Base-by-base conservation (phyloP, 495 filamentous ascomycete species). In the Aspergillus sclerotioniger region DNA sequence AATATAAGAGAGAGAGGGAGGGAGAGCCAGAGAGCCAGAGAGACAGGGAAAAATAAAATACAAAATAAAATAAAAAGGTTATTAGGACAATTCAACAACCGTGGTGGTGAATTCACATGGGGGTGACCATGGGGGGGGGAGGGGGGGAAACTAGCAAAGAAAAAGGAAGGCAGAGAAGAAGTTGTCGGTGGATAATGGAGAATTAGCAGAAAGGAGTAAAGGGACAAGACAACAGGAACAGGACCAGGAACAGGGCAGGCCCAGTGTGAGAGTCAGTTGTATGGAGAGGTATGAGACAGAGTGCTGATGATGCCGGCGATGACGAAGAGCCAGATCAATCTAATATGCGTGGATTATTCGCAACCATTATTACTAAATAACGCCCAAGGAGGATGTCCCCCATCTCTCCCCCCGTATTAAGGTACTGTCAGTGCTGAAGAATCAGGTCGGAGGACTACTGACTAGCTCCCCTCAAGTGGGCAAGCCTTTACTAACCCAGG, bases 1-100 rank as follows among this genome's bases (percentile, higher is more conserved):
- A 37, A 58, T 32, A n/a, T n/a, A 28, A 49, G 21, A 35, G 9
- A 28, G 25, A 45, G 53, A 21, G 45, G 51, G 53, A 62, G 39
- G 44, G 49, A 35, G 28, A 48, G 41, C 29, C 45, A 41, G 37
- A 59, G 53, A 54, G 39, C 25, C 33, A 46, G 25, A 37, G 46
- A 39, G 48, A 54, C 21, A 46, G 19, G 39, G 51, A 58, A 57
- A 52, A 20, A 54, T 29, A 54, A 51, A 47, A 62, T 19, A 51
- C 33, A 31, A 48, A 44, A 35, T 21, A 39, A 55, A 51, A 41
- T 33, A 45, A 33, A 59, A 48, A 54, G 33, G 6, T 13, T 41
- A 41, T 41, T n/a, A 41, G 37, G 37, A 41, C 12, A 13, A 41
- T 41, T 12, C 12, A n/a, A 15, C 12, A 9, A 35, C 7, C 8